Base-by-base conservation (phyloP, 2,329 filamentous ascomycete species). In the Neocatenulostroma microsporum region DNA sequence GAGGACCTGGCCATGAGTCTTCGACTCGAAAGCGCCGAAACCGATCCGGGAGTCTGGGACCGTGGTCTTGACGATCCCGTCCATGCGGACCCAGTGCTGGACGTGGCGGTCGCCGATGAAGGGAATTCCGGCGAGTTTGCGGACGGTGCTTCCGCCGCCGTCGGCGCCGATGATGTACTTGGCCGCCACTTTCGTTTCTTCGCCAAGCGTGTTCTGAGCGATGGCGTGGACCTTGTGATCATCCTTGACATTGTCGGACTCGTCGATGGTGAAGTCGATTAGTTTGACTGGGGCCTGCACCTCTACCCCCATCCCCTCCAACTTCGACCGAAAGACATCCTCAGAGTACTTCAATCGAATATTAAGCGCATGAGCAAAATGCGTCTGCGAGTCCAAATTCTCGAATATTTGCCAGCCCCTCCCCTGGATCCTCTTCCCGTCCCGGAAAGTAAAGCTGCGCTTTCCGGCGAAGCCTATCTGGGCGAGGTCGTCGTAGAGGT, bases 301-400 rank as follows among this genome's bases (percentile, higher is more conserved):
- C 2, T 53, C 39, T 2, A 59, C 57, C 14, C 63, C 62, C 20
- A 64, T 46, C 31, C 45, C 57, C 32, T 41, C 54, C 50, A 65
- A 32, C 39, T 61, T 55, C 13, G 53, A 50, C 28, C 70, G 61
- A 34, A 74, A 68, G 24, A 74, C 66, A 12, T 68, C 66, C 46
- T 76, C 72, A 5, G 70, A 67, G 47, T 72, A 74, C 49, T 69
- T 74, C 53, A 76, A 71, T 12, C 72, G 60, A 36, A 76, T 47
- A 1, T 74, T 70, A n/a, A 74, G 56, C 0, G 65, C 62, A 47
- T 72, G 76, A 42, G 71, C 64, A 55, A 67, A 74, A 18, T 58
- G 56, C 1, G 70, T 71, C 36, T 70, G 29, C 11, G 14, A 69
- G 67, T 53, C 2, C 66, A n/a, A 11, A 7, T 24, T 17, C 9